Base-by-base conservation (phyloP, 495 filamentous ascomycete genomes). In the Aspergillus conjunctus region DNA sequence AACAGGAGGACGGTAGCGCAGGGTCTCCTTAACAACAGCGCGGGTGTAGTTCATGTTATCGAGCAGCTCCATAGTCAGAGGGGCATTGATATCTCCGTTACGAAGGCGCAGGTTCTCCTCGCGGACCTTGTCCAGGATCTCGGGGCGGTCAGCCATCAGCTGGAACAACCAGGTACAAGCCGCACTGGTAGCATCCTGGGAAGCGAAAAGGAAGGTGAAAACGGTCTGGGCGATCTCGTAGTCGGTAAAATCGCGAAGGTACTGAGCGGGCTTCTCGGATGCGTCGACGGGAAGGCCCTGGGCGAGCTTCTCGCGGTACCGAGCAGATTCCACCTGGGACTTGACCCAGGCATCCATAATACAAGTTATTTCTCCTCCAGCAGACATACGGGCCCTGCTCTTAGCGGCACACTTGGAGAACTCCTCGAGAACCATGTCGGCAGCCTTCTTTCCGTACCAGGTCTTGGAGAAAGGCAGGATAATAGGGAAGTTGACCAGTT, bases 401-500 rank as follows among this genome's bases (percentile, higher is more conserved):
- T 97, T 97, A 34, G 91, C 90, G 31, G 94, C 89, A 72, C 94
- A 98, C 71, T 89, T 90, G 67, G 90, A 73, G 71, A 98, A 98
- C 71, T 96, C 92, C 3, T 83, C 85, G 58, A 98, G 80, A 22
- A 97, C 92, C 87, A 93, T 93, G 66, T 93, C 89, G 43, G 94
- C 87, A 17, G 93, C 91, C 77, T 91, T 94, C 84, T 98, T 96
- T 62, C 94, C 94, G 71, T 96, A 96, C 91, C 92, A 98, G 9
- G 91, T 90, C 82, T 90, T 93, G 65, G 94, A 97, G 82, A 84
- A 98, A 48, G 94, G 94, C 53, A 98, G 77, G 74, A 98, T 97
- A 78, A 98, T 89, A 37, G 94, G 94, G 83, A 98, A 98, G 79
- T 98, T 98, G 75, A 98, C 94, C 41, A 98, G 84, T 71, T 98